These are phyloP conservation scores for Talaromyces sp. DNA, from an alignment of 2,329 filamentous ascomycete species.

Conservation along the genomic window DNA sequence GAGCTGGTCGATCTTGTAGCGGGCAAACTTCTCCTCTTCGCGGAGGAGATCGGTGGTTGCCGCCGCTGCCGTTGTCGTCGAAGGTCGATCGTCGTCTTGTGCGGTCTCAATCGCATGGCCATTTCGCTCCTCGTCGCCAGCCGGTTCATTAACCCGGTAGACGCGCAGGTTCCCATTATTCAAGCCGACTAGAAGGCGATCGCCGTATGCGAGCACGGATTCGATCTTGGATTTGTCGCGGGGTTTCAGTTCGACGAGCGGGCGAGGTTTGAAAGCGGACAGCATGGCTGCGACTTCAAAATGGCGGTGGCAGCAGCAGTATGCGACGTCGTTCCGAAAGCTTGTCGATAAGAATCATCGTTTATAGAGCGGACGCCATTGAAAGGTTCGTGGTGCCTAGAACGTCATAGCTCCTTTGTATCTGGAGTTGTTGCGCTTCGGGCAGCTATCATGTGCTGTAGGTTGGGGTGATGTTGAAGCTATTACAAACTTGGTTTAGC, in stretches of 20 bases:
- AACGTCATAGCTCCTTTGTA: background rate
- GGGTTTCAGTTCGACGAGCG: constrained; percentile 92
- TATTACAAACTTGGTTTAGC: no score
- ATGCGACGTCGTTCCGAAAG: background rate
- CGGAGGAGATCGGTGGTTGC: constrained; percentile 74
- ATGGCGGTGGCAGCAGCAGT: background rate
- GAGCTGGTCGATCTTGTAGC: constrained; percentile 83
- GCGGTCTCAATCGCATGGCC: constrained; percentile 12
- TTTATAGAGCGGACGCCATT: background rate
- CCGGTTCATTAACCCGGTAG: constrained; percentile 76
- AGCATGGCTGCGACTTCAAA: constrained; percentile 56
- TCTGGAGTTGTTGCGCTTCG: background rate
- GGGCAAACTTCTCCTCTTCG: constrained; percentile 91
- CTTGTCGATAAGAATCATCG: constrained; percentile 1
- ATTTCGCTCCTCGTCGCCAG: constrained; percentile 32
- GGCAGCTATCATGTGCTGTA: no score
- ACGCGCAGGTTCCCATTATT: constrained; percentile 84
- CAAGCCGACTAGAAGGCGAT: constrained; percentile 84
- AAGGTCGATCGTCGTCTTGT: background rate
- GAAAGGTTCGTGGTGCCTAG: background rate
- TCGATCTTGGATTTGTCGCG: constrained; percentile 97
- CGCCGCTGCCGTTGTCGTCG: background rate
- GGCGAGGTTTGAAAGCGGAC: constrained; percentile 92
- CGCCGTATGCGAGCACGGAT: constrained; percentile 86
- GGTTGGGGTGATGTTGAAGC: background rate